Percentiles rank a stretch among this genome's conserved stretches.
These are phyloP conservation scores for Pseudoscleropodium purum DNA, from an alignment of 225 moss, liverwort and hornwort species.

Conservation along the genomic window DNA sequence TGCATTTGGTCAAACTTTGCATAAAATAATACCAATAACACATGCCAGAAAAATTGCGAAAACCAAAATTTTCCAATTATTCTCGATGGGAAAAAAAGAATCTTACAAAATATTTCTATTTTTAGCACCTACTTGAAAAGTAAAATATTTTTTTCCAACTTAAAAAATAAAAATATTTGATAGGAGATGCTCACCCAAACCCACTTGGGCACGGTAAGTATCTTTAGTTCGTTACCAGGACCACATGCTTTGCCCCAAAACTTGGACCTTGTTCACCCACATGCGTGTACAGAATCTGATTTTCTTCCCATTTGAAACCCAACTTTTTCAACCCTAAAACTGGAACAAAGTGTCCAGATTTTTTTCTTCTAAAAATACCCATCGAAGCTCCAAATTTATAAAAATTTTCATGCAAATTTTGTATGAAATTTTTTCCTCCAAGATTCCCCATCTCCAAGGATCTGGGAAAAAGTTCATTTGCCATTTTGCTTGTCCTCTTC, in stretches of 20 bases:
- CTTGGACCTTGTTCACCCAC: not conserved
- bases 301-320: not conserved
- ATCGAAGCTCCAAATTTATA: no score
- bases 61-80: not conserved
- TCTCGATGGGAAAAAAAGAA: not conserved
- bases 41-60: fast-evolving
- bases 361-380: no score
- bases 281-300: not conserved
- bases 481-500: not conserved
- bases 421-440: not conserved
- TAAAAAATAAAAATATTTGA: not conserved
- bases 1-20: not conserved
- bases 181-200: not conserved
- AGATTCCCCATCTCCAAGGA: not conserved
- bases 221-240: not conserved
- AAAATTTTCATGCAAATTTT: no score
- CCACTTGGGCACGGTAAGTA: not conserved
- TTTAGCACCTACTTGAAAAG: no score
- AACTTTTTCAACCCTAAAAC: not conserved
- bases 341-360: not conserved
- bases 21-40: not conserved
- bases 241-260: not conserved
- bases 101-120: not conserved
- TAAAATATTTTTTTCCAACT: not conserved
- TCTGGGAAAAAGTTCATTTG: not conserved